A percentile compares a stretch with the other conserved stretches of the same genome.
Conservation (phyloP, 1,284 basidiomycete species). For the Ustilago vetiveriae region DNA sequence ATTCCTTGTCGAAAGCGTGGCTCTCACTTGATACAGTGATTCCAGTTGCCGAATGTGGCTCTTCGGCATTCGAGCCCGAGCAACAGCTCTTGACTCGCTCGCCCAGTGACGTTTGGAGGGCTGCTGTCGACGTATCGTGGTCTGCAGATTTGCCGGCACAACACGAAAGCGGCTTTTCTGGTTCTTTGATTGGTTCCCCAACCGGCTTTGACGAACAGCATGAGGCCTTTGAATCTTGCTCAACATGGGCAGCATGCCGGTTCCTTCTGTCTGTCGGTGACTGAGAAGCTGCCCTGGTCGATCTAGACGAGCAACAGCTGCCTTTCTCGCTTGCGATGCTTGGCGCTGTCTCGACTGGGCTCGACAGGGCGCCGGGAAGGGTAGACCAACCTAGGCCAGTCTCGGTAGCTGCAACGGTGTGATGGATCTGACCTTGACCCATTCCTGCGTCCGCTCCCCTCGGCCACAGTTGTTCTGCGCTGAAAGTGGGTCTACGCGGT, state of each 20-base stretch:
- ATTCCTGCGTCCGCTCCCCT: conserved; percentile 41
- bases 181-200: background rate
- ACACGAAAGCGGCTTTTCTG: conserved; percentile 3
- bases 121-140: background rate
- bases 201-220: conserved; percentile 19
- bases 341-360: conserved; percentile 5
- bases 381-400: conserved; percentile 45
- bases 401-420: conserved; percentile 35
- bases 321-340: background rate
- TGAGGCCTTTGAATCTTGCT: background rate
- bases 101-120: background rate
- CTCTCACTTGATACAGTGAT: background rate
- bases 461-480: conserved; percentile 35
- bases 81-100: conserved; percentile 26
- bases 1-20: background rate
- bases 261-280: background rate
- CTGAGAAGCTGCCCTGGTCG: background rate
- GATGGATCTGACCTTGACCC: conserved; percentile 51
- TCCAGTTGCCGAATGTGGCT: background rate
- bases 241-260: background rate
- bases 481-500: conserved; percentile 17
- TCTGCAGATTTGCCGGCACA: conserved; percentile 5
- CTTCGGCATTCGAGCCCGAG: conserved; percentile 1
- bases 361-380: conserved; percentile 15
- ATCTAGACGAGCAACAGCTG: conserved; percentile 33